Percentiles rank a stretch among this genome's conserved stretches.
phyloP scores from a whole-genome alignment of 495 filamentous ascomycete species.

The Choiromyces venosus region DNA sequence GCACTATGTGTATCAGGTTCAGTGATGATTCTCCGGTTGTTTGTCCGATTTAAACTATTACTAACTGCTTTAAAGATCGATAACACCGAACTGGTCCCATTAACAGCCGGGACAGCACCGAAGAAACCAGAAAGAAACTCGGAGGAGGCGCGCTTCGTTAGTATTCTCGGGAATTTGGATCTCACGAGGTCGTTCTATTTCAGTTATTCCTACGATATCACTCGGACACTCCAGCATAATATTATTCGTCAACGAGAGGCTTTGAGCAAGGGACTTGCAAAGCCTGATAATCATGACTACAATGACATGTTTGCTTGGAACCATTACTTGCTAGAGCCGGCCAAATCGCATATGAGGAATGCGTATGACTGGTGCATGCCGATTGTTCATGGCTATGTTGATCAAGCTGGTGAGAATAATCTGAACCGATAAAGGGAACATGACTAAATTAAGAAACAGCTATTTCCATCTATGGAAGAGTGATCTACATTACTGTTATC shows the following conservation, averaged over 20 bases:
- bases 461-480: constrained; percentile 73
- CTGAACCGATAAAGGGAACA: constrained; percentile 6
- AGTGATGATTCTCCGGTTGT: neutral
- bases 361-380: constrained; percentile 94
- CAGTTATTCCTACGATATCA: constrained; percentile 97
- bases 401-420: constrained; percentile 60
- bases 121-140: constrained; percentile 72
- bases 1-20: constrained; percentile 79
- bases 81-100: constrained; percentile 84
- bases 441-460: constrained; percentile 45
- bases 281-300: constrained; percentile 58
- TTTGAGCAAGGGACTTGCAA: constrained; percentile 57
- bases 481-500: constrained; percentile 86
- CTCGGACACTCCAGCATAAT: constrained; percentile 85
- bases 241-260: constrained; percentile 73
- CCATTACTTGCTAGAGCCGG: constrained; percentile 75
- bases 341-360: constrained; percentile 61
- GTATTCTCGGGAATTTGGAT: constrained; percentile 85
- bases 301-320: constrained; percentile 99
- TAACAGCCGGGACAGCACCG: constrained; percentile 58
- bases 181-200: constrained; percentile 91
- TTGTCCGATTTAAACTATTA: neutral
- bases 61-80: constrained; percentile 53
- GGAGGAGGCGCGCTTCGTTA: constrained; percentile 82
- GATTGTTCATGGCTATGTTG: constrained; percentile 92